A percentile compares a stretch with the other conserved stretches of the same genome.
These are phyloP conservation scores for Ogataea neopini DNA, from an alignment of 805 yeast genomes.

Conservation along the genomic window DNA sequence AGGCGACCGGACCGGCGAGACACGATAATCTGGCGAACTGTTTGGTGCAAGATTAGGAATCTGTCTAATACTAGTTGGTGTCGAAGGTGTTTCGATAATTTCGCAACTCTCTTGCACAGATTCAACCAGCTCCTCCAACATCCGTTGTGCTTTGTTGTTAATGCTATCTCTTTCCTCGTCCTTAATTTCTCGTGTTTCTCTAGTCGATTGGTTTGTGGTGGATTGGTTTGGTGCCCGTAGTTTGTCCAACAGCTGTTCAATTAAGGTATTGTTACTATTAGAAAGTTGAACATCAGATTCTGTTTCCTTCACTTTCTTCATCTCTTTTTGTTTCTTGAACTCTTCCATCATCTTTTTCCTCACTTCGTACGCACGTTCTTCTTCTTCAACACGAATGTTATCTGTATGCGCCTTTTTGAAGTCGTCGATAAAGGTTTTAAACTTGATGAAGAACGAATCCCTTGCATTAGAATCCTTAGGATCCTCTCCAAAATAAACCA, in stretches of 20 bases:
- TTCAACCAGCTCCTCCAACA: conserved; percentile 21
- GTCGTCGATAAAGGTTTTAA: conserved; percentile 58
- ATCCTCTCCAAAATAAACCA: conserved; percentile 75
- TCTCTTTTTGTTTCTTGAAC: conserved; percentile 23
- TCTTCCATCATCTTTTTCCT: conserved; percentile 57
- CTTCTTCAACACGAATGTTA: conserved; percentile 68
- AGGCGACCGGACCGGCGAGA: too few relatives aligned
- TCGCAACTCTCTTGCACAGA: not conserved
- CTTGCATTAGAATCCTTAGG: conserved; percentile 51
- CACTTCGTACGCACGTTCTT: conserved; percentile 61
- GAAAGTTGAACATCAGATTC: not conserved
- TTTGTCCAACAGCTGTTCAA: conserved; percentile 28
- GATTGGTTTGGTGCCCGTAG: conserved; percentile 20
- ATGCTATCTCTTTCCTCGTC: conserved; percentile 21
- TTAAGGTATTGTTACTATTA: conserved; percentile 10
- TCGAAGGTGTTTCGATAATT: conserved; percentile 4
- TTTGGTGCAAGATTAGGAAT: conserved; percentile 7
- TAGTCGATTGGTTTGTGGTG: not conserved
- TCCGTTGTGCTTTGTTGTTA: conserved; percentile 23
- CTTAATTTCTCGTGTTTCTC: conserved; percentile 2
- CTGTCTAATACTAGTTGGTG: conserved; percentile 1
- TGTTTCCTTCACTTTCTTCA: conserved; percentile 1
- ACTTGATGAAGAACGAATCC: conserved; percentile 61
- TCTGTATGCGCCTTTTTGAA: conserved; percentile 67
- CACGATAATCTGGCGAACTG: too few relatives aligned